Base-by-base conservation (phyloP, 116 monocot species). In the Iris pallida region DNA sequence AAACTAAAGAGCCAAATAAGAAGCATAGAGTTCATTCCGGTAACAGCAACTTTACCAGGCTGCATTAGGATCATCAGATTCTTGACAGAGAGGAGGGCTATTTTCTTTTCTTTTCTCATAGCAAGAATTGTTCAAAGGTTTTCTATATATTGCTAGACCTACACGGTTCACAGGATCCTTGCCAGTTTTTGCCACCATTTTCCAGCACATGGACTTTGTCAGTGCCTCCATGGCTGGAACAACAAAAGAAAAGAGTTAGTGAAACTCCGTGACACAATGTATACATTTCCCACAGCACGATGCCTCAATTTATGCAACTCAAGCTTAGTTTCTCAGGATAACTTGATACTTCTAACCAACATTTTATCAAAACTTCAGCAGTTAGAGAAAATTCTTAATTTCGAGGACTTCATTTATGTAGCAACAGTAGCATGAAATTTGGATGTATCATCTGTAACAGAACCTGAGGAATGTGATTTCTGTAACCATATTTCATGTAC, bases 141-240 rank as follows among this genome's bases (percentile, higher is more conserved):
- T 93, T 71, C 61, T 79, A 55, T 68, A 93, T 49, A 89, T 76
- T 16, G 89, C 93, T 42, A 84, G 54, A 42, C 86, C 93, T 5
- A 84, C 79, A 56, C 69, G 46, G 64, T 89, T 84, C 4, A 89
- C 7, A 0, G 64, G 15, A 73, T 93, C 93, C 59, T 71, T 84
- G n/a, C n/a, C n/a, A 20, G 57, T 84, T 61, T 80, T 82, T 5
- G 48, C 60, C 56, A 93, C 78, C 82, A 89, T 57, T 55, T 93
- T 74, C 93, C 93, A 93, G 77, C 93, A 93, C 80, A 93, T 89
- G 11, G 86, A 71, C 20, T 89, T 89, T 46, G 86, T 93, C 61
- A 93, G 55, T 40, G 65, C 77, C 7, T 70, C 73, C 89, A 86
- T 93, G 5, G 77, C 93, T 93, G 82, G 16, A 16, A 30, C 42